Conservation (phyloP, 257 asterid species). For the Lavandula angustifolia region DNA sequence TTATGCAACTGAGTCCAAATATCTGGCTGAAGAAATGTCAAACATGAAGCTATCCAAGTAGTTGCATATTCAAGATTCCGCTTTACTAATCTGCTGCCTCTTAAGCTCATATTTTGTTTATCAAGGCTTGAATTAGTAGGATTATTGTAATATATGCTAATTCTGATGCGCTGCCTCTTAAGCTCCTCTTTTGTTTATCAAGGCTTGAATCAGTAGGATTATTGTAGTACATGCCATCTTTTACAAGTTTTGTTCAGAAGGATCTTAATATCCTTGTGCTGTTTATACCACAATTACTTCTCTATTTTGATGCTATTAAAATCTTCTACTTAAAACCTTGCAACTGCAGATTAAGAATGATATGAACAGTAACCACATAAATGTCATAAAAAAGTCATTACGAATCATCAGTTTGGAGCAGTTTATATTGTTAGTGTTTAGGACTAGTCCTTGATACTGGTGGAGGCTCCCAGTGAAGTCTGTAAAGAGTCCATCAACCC, state of each 20-base stretch:
- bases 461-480: constrained; percentile 93
- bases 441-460: constrained; percentile 73
- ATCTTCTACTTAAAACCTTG: no score
- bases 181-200: constrained; percentile 3
- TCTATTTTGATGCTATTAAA: no score
- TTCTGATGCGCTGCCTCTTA: constrained; percentile 1
- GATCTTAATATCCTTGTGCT: neutral
- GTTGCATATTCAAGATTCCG: neutral
- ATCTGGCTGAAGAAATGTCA: constrained; percentile 64
- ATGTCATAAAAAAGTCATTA: no score
- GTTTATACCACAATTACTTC: neutral
- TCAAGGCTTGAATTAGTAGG: constrained; percentile 19
- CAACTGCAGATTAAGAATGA: no score
- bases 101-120: neutral
- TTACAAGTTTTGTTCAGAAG: constrained; percentile 8
- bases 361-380: no score
- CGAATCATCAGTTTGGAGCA: constrained; percentile 29
- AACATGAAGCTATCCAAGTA: constrained; percentile 56
- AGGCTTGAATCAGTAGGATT: constrained; percentile 16
- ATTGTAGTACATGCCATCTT: neutral
- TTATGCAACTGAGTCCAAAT: constrained; percentile 72
- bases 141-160: no score
- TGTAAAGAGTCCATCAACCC: constrained; percentile 91
- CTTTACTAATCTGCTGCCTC: neutral
- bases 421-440: constrained; percentile 36